These are phyloP conservation scores for Vicia faba DNA, from an alignment of 306 rosid species.

Conservation along the genomic window DNA sequence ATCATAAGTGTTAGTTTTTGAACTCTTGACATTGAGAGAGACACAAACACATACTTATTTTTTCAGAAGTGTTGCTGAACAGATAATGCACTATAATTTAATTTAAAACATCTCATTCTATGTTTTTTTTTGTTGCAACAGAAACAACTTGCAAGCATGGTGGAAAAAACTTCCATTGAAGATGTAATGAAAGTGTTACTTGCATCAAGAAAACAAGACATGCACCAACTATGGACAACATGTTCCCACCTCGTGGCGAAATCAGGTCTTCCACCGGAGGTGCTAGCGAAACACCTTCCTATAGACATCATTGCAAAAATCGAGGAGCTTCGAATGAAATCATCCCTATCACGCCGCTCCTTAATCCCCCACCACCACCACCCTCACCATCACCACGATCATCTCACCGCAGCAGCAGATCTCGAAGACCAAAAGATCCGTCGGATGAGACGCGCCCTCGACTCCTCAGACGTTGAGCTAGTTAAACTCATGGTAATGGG, in stretches of 20 bases:
- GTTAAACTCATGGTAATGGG: constrained; percentile 99
- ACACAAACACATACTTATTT: too few species aligned
- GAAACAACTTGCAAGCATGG: constrained; percentile 99
- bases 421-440: constrained; percentile 94
- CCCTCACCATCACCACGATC: constrained; percentile 57
- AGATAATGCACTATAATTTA: too few species aligned
- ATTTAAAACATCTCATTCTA: too few species aligned
- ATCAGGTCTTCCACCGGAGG: constrained; percentile 89
- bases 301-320: constrained; percentile 82
- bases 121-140: constrained; percentile 27
- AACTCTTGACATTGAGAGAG: too few species aligned
- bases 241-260: constrained; percentile 94
- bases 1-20: too few species aligned
- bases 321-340: constrained; percentile 90
- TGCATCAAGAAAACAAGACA: constrained; percentile 95
- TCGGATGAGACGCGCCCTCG: constrained; percentile 83
- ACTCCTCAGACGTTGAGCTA: constrained; percentile 91
- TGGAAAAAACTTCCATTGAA: constrained; percentile 92
- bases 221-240: constrained; percentile 96
- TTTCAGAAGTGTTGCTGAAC: too few species aligned
- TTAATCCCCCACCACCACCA: constrained; percentile 55
- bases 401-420: constrained; percentile 65
- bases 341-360: constrained; percentile 75
- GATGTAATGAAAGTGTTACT: constrained; percentile 94
- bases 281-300: constrained; percentile 88